Evolutionary conservation across 1,284 basidiomycete species (phyloP).

Genomic region (Marasmius fiardii): DNA sequence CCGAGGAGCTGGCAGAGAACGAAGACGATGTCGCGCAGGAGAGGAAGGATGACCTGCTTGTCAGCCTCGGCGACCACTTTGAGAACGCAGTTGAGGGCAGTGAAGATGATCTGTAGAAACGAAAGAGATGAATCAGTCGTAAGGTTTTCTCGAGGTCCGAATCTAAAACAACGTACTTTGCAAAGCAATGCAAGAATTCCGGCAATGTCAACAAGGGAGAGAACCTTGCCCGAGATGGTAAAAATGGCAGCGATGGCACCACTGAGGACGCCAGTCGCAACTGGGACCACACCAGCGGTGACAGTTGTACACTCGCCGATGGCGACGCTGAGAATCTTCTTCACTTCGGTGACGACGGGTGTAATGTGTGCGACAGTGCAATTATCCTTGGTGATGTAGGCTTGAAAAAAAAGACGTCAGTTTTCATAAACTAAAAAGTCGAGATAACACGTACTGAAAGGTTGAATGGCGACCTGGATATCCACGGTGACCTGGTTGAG

Average conservation of each 20-base stretch:
- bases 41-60: not conserved
- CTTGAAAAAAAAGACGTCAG: not conserved
- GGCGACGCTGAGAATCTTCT: not conserved
- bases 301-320: not conserved
- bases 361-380: slow-evolving; percentile 6
- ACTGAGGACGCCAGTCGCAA: not conserved
- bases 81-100: not conserved
- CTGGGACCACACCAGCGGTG: not conserved
- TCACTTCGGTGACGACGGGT: slow-evolving; percentile 7
- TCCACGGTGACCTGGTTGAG: not conserved
- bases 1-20: not conserved
- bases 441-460: slow-evolving; percentile 5
- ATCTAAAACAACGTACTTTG: not conserved
- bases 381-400: slow-evolving; percentile 10
- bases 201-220: not conserved
- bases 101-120: not conserved
- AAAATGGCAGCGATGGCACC: not conserved
- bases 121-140: too few species aligned
- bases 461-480: slow-evolving; percentile 1
- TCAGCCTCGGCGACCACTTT: not conserved
- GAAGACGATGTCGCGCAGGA: not conserved
- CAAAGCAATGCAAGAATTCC: not conserved
- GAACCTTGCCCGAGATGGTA: not conserved
- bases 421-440: not conserved
- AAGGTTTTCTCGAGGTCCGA: too few species aligned